Base-by-base conservation (phyloP, 1,139 yeast species). In the Saccharomyces hybrid region DNA sequence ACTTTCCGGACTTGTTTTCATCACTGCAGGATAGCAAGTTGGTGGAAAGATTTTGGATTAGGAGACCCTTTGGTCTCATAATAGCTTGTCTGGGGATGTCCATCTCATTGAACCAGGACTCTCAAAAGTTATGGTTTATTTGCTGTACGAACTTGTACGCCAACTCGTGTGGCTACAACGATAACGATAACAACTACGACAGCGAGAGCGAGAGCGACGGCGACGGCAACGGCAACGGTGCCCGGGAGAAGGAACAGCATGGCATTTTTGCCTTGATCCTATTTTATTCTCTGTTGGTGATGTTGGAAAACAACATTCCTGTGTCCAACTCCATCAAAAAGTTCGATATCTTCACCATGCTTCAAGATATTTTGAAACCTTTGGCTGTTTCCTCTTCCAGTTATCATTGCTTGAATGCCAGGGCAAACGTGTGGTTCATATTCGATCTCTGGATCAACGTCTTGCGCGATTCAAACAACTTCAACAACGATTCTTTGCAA, bases 371-470 rank as follows among this genome's bases (percentile, higher is more conserved):
- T 14, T 11, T 38, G 25, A 38, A 38, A 38, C 23, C 23, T 14
- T 38, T 38, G 7, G 7, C 42, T 14, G 42, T 14, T 16, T 4
- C 42, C 6, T 38, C 42, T 8, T 38, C 23, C 42, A 38, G 25
- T 16, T 38, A 38, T 16, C 42, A 16, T 38, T 38, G 16, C 11
- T 16, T 38, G 23, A 38, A 16, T 38, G 23, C 23, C 23, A 14
- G 13, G 8, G 42, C 4, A 38, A 38, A 38, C 11, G 23, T 14
- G 23, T 38, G 57, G 57, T 52, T 52, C 16, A 49, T 55, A 8
- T 55, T 55, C 50, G 46, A 56, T 31, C 34, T 54, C 14, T 56
- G 58, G 58, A 48, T 50, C 13, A 49, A 55, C 38, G 23, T 47
- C 16, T 32, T 49, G 27, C 46, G 52, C 34, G 26, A 38, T 30